phyloP scores from a whole-genome alignment of 108 stramenopile genomes.

The Skeletonema grethae region DNA sequence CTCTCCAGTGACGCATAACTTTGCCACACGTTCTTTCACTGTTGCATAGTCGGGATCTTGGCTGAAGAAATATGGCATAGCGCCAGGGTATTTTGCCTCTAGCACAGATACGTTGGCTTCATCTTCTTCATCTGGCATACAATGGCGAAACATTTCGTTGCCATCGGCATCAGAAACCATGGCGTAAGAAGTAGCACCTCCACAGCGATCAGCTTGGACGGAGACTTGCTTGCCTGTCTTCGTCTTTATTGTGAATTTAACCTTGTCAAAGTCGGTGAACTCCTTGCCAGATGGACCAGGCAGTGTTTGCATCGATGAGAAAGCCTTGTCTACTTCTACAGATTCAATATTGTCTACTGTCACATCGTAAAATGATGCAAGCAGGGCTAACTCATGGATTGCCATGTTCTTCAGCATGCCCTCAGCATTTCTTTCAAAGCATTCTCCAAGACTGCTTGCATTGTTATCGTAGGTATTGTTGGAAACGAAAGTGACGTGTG shows the following conservation, averaged over 20 bases:
- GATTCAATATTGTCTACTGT: slow-evolving; percentile 84
- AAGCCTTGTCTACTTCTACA: slow-evolving; percentile 85
- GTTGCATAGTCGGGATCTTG: slow-evolving; percentile 96
- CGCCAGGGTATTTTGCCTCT: slow-evolving; percentile 86
- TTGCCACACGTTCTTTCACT: slow-evolving; percentile 88
- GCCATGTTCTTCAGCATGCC: slow-evolving; percentile 97
- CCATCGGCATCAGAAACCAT: slow-evolving; percentile 71
- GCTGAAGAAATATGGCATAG: slow-evolving; percentile 94
- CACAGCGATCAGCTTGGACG: slow-evolving; percentile 91
- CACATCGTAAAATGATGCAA: slow-evolving; percentile 89
- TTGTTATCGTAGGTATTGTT: slow-evolving; percentile 91
- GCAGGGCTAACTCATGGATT: slow-evolving; percentile 89
- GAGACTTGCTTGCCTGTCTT: slow-evolving; percentile 87
- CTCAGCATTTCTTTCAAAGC: slow-evolving; percentile 94
- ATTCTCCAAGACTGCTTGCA: slow-evolving; percentile 80
- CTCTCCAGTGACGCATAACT: slow-evolving; percentile 72
- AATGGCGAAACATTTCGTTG: slow-evolving; percentile 82
- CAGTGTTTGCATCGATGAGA: slow-evolving; percentile 78
- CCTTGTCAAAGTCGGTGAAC: slow-evolving; percentile 92
- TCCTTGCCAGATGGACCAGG: slow-evolving; percentile 79
- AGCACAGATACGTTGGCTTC: slow-evolving; percentile 75
- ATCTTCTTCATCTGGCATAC: slow-evolving; percentile 93
- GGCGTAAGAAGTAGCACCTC: slow-evolving; percentile 83
- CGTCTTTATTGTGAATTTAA: slow-evolving; percentile 94
- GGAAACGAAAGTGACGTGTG: slow-evolving; percentile 87